A percentile compares a stretch with the other conserved stretches of the same genome.
These are phyloP conservation scores for Ascochyta clinopodiicola DNA, from an alignment of 2,329 filamentous ascomycete species.

Conservation along the genomic window DNA sequence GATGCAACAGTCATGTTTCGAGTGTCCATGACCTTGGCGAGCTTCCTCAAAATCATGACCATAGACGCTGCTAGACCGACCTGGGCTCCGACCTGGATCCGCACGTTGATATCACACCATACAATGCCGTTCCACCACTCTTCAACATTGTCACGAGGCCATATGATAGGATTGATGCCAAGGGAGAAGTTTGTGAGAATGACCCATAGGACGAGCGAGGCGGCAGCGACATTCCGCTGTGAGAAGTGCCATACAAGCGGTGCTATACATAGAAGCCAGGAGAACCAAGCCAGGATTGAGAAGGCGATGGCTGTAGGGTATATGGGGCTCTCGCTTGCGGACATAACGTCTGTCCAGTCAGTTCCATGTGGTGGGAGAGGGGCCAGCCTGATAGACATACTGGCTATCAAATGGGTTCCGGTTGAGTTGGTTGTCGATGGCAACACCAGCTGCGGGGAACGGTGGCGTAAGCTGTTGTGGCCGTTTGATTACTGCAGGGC, in stretches of 20 bases:
- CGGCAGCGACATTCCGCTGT: conserved; percentile 66
- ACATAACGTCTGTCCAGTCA: conserved; percentile 7
- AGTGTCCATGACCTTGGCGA: conserved; percentile 67
- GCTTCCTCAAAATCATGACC: conserved; percentile 64
- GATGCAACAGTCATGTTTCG: conserved; percentile 60
- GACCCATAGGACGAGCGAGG: conserved; percentile 63
- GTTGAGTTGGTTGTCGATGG: not conserved
- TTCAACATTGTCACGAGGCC: conserved; percentile 63
- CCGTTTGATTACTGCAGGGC: not conserved
- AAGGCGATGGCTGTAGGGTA: conserved; percentile 52
- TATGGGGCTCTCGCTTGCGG: conserved; percentile 19
- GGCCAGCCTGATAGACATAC: conserved; percentile 1
- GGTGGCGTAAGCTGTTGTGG: not conserved
- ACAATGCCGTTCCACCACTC: conserved; percentile 65
- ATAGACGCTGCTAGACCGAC: conserved; percentile 61
- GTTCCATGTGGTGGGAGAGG: not conserved
- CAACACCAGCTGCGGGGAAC: not conserved
- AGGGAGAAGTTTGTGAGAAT: conserved; percentile 64
- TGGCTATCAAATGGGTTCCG: not conserved
- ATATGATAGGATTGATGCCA: conserved; percentile 69
- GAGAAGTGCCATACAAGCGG: conserved; percentile 67
- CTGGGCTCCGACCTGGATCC: conserved; percentile 61
- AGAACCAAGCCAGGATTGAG: conserved; percentile 57
- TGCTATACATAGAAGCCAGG: conserved; percentile 61
- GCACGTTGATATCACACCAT: conserved; percentile 70